phyloP scores from a whole-genome alignment of 1,284 basidiomycete genomes.

The Rhodotorula mucilaginosa region DNA sequence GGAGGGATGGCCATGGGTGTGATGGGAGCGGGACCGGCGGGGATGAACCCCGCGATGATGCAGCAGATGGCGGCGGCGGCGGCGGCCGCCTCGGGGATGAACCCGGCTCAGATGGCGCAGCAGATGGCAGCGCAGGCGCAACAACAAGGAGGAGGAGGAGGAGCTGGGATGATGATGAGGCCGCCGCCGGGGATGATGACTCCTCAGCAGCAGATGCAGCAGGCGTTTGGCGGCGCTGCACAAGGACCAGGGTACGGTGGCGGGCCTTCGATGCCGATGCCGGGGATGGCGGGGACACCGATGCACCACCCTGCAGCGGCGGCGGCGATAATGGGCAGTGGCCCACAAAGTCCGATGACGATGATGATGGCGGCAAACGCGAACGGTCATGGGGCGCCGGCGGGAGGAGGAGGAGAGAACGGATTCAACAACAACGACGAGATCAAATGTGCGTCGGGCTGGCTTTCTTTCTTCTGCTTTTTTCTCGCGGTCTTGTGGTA shows the following conservation, averaged over 20 bases:
- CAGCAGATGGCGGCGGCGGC: slow-evolving; percentile 4
- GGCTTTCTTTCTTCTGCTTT: too few relatives aligned
- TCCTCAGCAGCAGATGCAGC: background rate
- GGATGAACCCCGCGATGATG: slow-evolving; percentile 42
- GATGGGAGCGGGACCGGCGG: slow-evolving; percentile 51
- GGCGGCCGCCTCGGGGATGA: background rate
- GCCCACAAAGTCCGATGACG: background rate
- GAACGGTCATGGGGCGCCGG: background rate
- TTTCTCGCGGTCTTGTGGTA: too few relatives aligned
- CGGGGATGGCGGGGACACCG: slow-evolving; percentile 1
- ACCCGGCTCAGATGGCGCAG: background rate
- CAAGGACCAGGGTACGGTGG: too few relatives aligned
- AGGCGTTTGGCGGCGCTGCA: background rate
- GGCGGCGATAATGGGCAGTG: background rate
- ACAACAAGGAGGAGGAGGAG: background rate
- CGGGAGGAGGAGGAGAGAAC: background rate
- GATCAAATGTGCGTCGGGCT: slow-evolving; percentile 1
- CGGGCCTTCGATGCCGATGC: too few relatives aligned
- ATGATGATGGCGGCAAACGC: background rate
- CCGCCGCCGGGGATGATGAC: too few relatives aligned
- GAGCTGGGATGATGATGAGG: too few relatives aligned
- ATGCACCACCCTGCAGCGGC: background rate
- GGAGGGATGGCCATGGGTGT: slow-evolving; percentile 19
- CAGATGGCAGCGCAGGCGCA: slow-evolving; percentile 3
- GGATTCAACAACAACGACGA: slow-evolving; percentile 1